Percentiles rank a stretch among this genome's conserved stretches.
phyloP scores from a whole-genome alignment of 768 basidiomycete species.

The Exidia glandulosa region DNA sequence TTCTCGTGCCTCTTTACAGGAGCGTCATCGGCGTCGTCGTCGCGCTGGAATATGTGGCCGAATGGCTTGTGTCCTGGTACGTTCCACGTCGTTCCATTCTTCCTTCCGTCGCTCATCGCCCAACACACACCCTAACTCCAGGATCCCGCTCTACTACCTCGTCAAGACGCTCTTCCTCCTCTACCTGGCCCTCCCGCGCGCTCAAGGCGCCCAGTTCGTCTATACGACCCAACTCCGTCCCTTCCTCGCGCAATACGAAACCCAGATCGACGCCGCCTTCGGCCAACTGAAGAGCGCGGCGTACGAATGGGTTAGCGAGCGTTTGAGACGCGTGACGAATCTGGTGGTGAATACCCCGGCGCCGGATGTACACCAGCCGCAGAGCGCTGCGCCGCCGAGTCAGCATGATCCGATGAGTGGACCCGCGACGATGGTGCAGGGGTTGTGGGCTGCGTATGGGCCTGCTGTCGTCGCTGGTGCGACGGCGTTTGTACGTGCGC shows the following conservation, averaged over 20 bases:
- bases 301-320: slow-evolving; percentile 56
- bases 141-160: slow-evolving; percentile 84
- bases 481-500: slow-evolving; percentile 14
- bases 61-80: slow-evolving; percentile 82
- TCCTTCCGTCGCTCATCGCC: background rate
- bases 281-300: slow-evolving; percentile 48
- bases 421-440: slow-evolving; percentile 54
- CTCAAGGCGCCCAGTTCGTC: slow-evolving; percentile 76
- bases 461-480: slow-evolving; percentile 62
- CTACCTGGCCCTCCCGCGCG: slow-evolving; percentile 84
- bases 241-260: slow-evolving; percentile 71
- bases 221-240: slow-evolving; percentile 74
- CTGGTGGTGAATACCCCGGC: slow-evolving; percentile 28
- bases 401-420: too few species aligned
- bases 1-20: background rate
- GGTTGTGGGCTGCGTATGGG: slow-evolving; percentile 71
- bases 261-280: slow-evolving; percentile 73
- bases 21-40: slow-evolving; percentile 57
- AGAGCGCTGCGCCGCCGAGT: slow-evolving; percentile 27
- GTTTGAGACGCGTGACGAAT: slow-evolving; percentile 54
- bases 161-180: slow-evolving; percentile 77
- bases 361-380: slow-evolving; percentile 1
- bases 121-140: slow-evolving; percentile 25
- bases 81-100: slow-evolving; percentile 14
- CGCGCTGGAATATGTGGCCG: slow-evolving; percentile 70